These are phyloP conservation scores for Debaryomyces hansenii DNA, from an alignment of 805 yeast genomes.

Conservation along the genomic window DNA sequence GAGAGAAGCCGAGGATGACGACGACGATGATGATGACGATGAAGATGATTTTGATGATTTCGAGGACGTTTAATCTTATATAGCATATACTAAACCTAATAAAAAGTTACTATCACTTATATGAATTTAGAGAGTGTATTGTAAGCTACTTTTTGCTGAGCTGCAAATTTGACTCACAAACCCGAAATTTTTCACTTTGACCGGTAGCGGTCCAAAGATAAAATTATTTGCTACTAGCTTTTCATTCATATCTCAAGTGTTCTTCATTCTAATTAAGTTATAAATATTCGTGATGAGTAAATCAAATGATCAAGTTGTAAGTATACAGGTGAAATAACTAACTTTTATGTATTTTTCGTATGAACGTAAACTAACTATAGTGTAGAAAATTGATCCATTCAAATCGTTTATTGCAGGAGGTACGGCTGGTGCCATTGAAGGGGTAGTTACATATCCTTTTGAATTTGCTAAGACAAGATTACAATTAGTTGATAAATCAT, in stretches of 20 bases:
- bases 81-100: not conserved
- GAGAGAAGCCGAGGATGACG: conserved; percentile 67
- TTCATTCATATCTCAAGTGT: not conserved
- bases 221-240: not conserved
- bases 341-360: not conserved
- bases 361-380: conserved; percentile 10
- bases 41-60: conserved; percentile 32
- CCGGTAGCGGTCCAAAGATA: not conserved
- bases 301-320: not conserved
- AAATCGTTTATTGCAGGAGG: conserved; percentile 95
- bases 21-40: conserved; percentile 43
- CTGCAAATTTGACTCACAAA: not conserved
- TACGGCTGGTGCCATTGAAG: conserved; percentile 94
- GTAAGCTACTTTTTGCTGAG: no score
- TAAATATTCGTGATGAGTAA: not conserved
- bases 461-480: conserved; percentile 95
- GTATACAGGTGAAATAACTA: not conserved
- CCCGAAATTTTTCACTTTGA: not conserved
- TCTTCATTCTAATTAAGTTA: not conserved
- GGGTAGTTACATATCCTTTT: conserved; percentile 89
- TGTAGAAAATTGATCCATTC: conserved; percentile 59
- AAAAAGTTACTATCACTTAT: not conserved
- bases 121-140: not conserved
- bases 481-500: conserved; percentile 70
- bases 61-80: conserved; percentile 18